Evolutionary conservation across 495 filamentous ascomycete genomes (phyloP).

Genomic region (Choiromyces venosus): DNA sequence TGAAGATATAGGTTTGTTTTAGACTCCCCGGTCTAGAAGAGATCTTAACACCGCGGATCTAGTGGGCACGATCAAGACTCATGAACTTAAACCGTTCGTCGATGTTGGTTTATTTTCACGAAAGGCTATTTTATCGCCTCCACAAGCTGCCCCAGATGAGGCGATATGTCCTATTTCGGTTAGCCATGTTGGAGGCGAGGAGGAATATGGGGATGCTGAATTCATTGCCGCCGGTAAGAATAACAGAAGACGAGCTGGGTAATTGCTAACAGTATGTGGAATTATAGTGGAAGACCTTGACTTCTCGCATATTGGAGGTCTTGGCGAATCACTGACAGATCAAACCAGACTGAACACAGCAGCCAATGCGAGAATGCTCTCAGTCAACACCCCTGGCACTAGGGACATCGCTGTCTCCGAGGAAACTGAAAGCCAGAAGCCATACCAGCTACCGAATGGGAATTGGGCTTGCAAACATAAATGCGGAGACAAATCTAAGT

Average conservation of each 20-base stretch:
- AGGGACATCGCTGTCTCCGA: neutral
- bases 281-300: slow-evolving; percentile 20
- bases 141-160: slow-evolving; percentile 7
- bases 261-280: neutral
- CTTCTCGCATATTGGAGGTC: slow-evolving; percentile 50
- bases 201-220: slow-evolving; percentile 42
- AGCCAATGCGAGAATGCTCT: slow-evolving; percentile 20
- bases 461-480: slow-evolving; percentile 83
- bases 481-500: slow-evolving; percentile 69
- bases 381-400: neutral
- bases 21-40: neutral
- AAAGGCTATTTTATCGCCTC: neutral
- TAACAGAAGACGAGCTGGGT: neutral
- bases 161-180: neutral
- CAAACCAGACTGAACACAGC: slow-evolving; percentile 12
- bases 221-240: slow-evolving; percentile 52
- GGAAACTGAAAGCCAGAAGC: slow-evolving; percentile 28
- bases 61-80: slow-evolving; percentile 69
- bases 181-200: slow-evolving; percentile 34
- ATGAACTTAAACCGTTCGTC: slow-evolving; percentile 59
- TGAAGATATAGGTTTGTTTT: slow-evolving; percentile 67
- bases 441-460: slow-evolving; percentile 65
- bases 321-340: slow-evolving; percentile 28
- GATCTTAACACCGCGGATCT: neutral
- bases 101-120: slow-evolving; percentile 53